Percentiles rank a stretch among this genome's conserved stretches.
phyloP scores from a whole-genome alignment of 2,329 filamentous ascomycete species.

The Colletotrichum tropicale region DNA sequence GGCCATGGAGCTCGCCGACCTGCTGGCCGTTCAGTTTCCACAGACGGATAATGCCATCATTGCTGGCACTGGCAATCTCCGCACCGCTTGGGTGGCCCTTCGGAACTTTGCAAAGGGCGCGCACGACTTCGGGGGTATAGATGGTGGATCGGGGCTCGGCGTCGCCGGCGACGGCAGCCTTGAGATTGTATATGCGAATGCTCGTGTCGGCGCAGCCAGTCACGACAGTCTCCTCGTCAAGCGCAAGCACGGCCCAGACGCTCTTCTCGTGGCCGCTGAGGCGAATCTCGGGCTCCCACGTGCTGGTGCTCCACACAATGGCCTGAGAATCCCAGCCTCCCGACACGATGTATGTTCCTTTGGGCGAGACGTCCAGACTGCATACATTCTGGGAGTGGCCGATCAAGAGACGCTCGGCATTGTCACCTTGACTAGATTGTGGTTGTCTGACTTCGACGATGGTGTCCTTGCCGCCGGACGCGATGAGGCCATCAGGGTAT shows the following conservation, averaged over 20 bases:
- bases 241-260: slow-evolving; percentile 91
- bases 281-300: slow-evolving; percentile 76
- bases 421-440: slow-evolving; percentile 67
- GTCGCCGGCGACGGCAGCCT: slow-evolving; percentile 60
- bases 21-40: slow-evolving; percentile 84
- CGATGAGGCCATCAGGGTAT: slow-evolving; percentile 78
- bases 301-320: slow-evolving; percentile 83
- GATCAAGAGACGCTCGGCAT: slow-evolving; percentile 84
- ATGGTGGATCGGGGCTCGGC: slow-evolving; percentile 59
- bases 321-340: slow-evolving; percentile 94
- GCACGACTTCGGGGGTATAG: slow-evolving; percentile 79
- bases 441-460: slow-evolving; percentile 90
- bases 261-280: slow-evolving; percentile 76
- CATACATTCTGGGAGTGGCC: slow-evolving; percentile 91
- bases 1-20: slow-evolving; percentile 80
- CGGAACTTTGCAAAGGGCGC: slow-evolving; percentile 86
- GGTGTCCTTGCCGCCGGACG: slow-evolving; percentile 89
- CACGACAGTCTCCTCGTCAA: slow-evolving; percentile 79
- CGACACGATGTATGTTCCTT: slow-evolving; percentile 79
- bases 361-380: slow-evolving; percentile 77
- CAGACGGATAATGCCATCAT: slow-evolving; percentile 86
- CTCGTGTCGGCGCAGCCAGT: slow-evolving; percentile 92
- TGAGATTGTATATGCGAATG: slow-evolving; percentile 82
- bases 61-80: slow-evolving; percentile 93
- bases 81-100: slow-evolving; percentile 78